Evolutionary conservation across 1,139 yeast genomes (phyloP), one percentile per base, ranked within the genome.

Genomic region (Yamadazyma aaseri): DNA sequence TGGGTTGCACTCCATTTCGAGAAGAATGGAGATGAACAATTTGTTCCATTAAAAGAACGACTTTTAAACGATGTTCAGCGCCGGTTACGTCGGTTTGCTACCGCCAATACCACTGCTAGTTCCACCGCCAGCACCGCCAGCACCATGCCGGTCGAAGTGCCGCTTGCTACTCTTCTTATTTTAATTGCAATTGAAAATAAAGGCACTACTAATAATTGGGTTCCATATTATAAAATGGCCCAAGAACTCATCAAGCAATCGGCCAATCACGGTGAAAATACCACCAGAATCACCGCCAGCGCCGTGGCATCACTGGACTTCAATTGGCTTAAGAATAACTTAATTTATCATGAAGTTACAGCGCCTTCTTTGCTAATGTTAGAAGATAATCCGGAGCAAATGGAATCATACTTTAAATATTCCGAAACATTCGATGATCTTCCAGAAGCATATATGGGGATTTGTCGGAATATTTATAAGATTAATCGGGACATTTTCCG

Each of bases 391-490:
- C 20, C 27, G 1, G 26, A 35, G n/a, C 32, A 35, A 22, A 10
- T 22, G 2, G 35, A 31, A 9, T 17, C 25, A 2, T 34, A 32
- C 20, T 11, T 34, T 7, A 28, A 22, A 11, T 31, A 29, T 8
- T 18, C 27, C 7, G 33, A 31, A 8, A 28, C 33, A n/a, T 14
- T 29, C 12, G 40, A 33, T 17, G 32, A 32, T 17, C 6, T 12
- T 18, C 41, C 41, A 2, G 41, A 38, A 25, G 34, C 38, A n/a
- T 32, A 38, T 28, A 39, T 39, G 39, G 43, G 43, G 14, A 28
- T 38, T 5, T 30, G 33, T 49, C 33, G 28, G 20, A 6, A 28
- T 4, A 32, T 39, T 15, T 38, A 38, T 18, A 22, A 15, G 16
- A 26, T 38, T 3, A 32, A 29, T 13, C 15, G 40, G 14, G 35